These are phyloP conservation scores for Immersiporthe knoxdaviesiana DNA, from an alignment of 2,329 filamentous ascomycete genomes.

Conservation along the genomic window DNA sequence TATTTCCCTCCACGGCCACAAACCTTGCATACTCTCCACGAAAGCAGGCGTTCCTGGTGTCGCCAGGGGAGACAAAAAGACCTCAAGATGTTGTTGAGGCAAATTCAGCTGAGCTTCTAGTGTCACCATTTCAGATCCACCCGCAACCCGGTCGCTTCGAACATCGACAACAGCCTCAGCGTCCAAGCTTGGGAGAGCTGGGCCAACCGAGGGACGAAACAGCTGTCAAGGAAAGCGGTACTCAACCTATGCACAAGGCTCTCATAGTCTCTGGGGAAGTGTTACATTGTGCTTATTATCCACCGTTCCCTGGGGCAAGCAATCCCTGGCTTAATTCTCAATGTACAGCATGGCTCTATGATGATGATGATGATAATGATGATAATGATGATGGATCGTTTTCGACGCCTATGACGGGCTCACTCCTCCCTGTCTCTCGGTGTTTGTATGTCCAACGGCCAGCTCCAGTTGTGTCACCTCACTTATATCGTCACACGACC, in stretches of 20 bases:
- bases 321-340: neutral
- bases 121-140: neutral
- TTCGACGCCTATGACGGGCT: neutral
- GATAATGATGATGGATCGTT: neutral
- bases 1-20: neutral
- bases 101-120: neutral
- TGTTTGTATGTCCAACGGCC: conserved; percentile 10
- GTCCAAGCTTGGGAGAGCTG: neutral
- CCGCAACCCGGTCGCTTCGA: neutral
- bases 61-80: neutral
- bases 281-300: neutral
- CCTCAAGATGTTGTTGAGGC: neutral
- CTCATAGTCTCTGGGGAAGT: neutral
- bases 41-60: neutral
- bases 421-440: neutral
- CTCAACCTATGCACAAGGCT: too few species aligned
- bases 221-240: too few species aligned
- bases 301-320: neutral
- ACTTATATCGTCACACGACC: conserved; percentile 18
- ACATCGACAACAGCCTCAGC: neutral
- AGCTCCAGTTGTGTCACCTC: conserved; percentile 24
- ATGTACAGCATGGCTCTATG: conserved; percentile 11
- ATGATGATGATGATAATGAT: conserved; percentile 32
- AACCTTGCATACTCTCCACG: neutral
- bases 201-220: too few species aligned